Conservation (phyloP, 306 rosid species). For the Geum urbanum region DNA sequence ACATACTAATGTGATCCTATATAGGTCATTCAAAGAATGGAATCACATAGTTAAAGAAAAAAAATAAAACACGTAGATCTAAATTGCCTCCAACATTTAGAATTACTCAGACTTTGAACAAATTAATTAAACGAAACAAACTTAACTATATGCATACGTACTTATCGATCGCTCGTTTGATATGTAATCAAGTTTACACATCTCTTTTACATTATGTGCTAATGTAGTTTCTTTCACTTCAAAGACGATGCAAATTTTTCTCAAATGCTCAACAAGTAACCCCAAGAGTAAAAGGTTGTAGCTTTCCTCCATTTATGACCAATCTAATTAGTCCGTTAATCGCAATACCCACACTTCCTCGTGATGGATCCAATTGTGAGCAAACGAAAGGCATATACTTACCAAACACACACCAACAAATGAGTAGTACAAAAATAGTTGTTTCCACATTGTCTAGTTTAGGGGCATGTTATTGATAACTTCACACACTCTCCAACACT, state of each 20-base stretch:
- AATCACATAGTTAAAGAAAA: too few relatives aligned
- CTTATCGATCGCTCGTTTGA: too few relatives aligned
- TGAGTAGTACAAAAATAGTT: too few relatives aligned
- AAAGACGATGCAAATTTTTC: neutral
- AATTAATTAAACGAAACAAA: too few relatives aligned
- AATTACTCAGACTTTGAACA: too few relatives aligned
- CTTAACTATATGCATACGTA: too few relatives aligned
- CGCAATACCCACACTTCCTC: neutral
- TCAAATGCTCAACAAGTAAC: neutral
- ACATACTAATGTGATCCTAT: too few relatives aligned
- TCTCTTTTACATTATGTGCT: too few relatives aligned
- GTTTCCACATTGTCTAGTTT: neutral
- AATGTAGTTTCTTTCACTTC: neutral
- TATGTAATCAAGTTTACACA: too few relatives aligned
- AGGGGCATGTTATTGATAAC: constrained; percentile 21
- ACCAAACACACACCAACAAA: neutral
- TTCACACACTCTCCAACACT: neutral
- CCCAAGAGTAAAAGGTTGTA: neutral
- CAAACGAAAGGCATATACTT: neutral
- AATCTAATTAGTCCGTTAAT: neutral
- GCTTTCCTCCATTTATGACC: neutral
- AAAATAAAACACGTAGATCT: too few relatives aligned
- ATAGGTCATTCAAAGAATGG: too few relatives aligned
- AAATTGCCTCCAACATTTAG: too few relatives aligned
- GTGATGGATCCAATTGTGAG: neutral